Percentiles rank a stretch among this genome's conserved stretches.
Conservation (phyloP, 441 rosid species). For the Gossypium schwendimanii region DNA sequence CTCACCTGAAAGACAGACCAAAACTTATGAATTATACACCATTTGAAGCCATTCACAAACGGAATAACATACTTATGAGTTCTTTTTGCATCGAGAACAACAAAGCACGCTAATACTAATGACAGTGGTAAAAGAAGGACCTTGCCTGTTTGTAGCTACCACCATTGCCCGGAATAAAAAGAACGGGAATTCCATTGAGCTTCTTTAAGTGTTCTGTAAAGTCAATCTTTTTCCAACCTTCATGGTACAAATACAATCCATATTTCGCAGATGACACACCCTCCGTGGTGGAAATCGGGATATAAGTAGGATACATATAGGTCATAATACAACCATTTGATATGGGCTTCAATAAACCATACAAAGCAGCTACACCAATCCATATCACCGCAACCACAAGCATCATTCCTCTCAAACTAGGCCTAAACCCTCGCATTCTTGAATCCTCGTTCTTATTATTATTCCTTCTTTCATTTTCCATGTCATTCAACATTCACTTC, state of each 20-base stretch:
- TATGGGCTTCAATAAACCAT: constrained; percentile 61
- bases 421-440: constrained; percentile 16
- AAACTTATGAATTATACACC: not conserved
- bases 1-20: constrained; percentile 49
- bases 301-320: constrained; percentile 88
- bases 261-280: constrained; percentile 50
- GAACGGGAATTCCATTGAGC: constrained; percentile 84
- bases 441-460: constrained; percentile 3
- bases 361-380: constrained; percentile 53
- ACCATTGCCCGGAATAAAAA: constrained; percentile 91
- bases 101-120: not conserved
- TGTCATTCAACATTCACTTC: not conserved
- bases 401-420: constrained; percentile 37
- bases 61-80: not conserved
- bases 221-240: constrained; percentile 95
- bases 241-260: constrained; percentile 76
- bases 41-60: not conserved
- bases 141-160: constrained; percentile 97
- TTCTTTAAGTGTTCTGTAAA: constrained; percentile 65
- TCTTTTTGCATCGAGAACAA: not conserved
- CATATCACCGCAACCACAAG: constrained; percentile 35
- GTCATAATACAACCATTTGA: constrained; percentile 87
- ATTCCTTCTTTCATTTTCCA: constrained; percentile 10
- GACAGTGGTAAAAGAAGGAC: constrained; percentile 10
- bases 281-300: constrained; percentile 55